Evolutionary conservation across 2,329 filamentous ascomycete species (phyloP).

Genomic region (Colletotrichum higginsianum): DNA sequence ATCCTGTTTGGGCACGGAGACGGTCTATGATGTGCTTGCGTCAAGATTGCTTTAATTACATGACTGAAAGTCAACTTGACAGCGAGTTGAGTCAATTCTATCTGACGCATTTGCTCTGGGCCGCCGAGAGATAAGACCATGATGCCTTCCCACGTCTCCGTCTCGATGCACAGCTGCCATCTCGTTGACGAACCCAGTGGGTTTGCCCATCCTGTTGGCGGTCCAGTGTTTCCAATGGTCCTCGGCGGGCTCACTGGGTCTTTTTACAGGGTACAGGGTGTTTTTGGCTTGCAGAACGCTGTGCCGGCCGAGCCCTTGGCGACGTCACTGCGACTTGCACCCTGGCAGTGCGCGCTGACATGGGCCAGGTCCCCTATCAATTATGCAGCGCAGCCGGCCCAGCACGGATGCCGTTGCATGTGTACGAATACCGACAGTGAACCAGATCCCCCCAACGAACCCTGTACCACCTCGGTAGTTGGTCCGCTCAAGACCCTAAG

Average conservation of each 20-base stretch:
- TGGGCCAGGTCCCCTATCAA: conserved; percentile 34
- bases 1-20: background rate
- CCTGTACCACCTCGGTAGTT: background rate
- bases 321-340: conserved; percentile 31
- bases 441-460: conserved; percentile 10
- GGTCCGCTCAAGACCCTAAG: background rate
- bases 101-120: conserved; percentile 1
- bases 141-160: conserved; percentile 6
- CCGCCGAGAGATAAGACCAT: conserved; percentile 11
- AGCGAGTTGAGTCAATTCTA: background rate
- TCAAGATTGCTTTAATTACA: no score
- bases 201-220: conserved; percentile 19
- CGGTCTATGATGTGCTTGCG: background rate
- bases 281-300: conserved; percentile 22
- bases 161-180: background rate
- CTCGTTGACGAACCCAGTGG: conserved; percentile 7
- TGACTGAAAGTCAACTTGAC: background rate
- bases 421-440: no score
- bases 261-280: conserved; percentile 1
- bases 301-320: conserved; percentile 14
- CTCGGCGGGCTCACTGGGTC: background rate
- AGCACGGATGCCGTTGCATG: background rate
- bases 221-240: conserved; percentile 36
- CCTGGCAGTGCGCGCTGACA: conserved; percentile 31
- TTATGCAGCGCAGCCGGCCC: conserved; percentile 3